phyloP scores from a whole-genome alignment of 352 stramenopile genomes.

The Sclerospora graminicola region DNA sequence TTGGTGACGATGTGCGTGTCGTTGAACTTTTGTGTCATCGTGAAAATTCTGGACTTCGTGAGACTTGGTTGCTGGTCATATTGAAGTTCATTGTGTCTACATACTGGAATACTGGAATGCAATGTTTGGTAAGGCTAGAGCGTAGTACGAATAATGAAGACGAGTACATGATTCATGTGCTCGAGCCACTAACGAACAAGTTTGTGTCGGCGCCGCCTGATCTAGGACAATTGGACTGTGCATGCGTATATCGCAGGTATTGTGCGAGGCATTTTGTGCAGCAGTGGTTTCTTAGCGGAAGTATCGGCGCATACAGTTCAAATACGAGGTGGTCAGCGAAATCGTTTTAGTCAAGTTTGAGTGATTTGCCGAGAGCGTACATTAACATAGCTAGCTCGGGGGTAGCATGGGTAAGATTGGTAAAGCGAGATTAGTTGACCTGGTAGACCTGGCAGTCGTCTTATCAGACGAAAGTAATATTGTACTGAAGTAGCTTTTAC shows the following conservation, averaged over 20 bases:
- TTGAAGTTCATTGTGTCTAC: constrained; percentile 91
- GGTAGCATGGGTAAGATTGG: constrained; percentile 24
- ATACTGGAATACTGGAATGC: constrained; percentile 93
- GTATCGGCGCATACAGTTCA: too few relatives aligned
- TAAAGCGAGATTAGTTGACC: constrained; percentile 27
- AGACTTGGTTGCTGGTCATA: constrained; percentile 81
- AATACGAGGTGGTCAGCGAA: constrained; percentile 42
- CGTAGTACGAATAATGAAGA: constrained; percentile 94
- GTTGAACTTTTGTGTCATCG: constrained; percentile 90
- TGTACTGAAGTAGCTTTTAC: too few relatives aligned
- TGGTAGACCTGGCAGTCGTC: too few relatives aligned
- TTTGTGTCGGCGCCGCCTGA: constrained; percentile 94
- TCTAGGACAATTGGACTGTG: constrained; percentile 93
- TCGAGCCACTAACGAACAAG: constrained; percentile 89
- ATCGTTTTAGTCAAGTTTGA: constrained; percentile 86
- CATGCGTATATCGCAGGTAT: constrained; percentile 95
- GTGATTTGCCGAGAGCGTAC: constrained; percentile 69
- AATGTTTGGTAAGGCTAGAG: constrained; percentile 96
- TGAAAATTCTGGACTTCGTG: constrained; percentile 57
- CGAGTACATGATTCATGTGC: constrained; percentile 97
- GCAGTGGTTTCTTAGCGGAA: constrained; percentile 77
- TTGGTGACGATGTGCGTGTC: constrained; percentile 91
- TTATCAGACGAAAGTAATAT: too few relatives aligned
- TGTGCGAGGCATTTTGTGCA: constrained; percentile 82
- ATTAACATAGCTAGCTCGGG: too few relatives aligned